Base-by-base conservation (phyloP, 805 yeast species). In the Gaillardinia entomophila region DNA sequence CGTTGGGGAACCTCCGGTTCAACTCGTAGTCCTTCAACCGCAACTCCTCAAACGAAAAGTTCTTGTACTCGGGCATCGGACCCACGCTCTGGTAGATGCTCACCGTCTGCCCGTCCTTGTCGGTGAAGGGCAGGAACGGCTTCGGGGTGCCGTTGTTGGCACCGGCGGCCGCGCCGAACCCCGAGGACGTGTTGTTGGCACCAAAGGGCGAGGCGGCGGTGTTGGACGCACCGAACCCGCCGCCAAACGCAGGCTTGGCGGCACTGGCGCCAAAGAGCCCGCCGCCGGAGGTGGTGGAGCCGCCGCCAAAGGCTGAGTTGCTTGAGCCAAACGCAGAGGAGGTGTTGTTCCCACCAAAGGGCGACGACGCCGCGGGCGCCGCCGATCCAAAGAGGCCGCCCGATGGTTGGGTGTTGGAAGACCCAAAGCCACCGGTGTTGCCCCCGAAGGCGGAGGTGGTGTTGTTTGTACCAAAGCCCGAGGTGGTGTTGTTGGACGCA, bases 1-100 rank as follows among this genome's bases (percentile, higher is more conserved):
- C 50, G 40, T 64, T 75, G 12, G 85, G 89, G 41, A 42, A 76
- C 38, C 76, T 71, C 50, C 92, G 71, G 34, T 75, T 76, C 42
- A 78, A 83, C 46, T 77, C 76, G 54, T 92, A 92, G 60, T 92
- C 99, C 55, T 82, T 90, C 45, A 73, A 65, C 52, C 99, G 75
- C 57, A 92, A 73, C 54, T 92, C 98, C 56, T 88, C 97, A 49
- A 79, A 74, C 0, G 96, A 84, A 47, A 58, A 84, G 45, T 79
- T 78, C 46, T 72, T 73, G 53, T 90, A 92, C 56, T 87, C 95
- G 4, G 95, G 95, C 97, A 92, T 89, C 28, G 85, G 74, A 8
- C 84, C 66, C 40, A 92, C 82, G 45, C 77, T 77, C 57, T 90
- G 86, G 60, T 68, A 89, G 34, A 77, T 79, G 14, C 68, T 63